Conservation (phyloP, 176 grass and related monocot genomes). For the Phoenix dactylifera region DNA sequence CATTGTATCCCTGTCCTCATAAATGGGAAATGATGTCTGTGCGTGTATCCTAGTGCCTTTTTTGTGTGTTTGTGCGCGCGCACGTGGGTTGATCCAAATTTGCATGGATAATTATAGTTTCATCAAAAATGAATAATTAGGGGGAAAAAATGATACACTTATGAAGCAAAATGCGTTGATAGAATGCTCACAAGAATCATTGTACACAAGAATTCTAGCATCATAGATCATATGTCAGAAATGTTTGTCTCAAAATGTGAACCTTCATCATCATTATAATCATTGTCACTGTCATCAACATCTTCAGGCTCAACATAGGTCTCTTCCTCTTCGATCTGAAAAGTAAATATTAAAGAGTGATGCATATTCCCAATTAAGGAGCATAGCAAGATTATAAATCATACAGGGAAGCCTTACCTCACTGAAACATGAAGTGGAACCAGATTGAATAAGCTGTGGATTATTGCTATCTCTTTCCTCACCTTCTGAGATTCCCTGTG, state of each 20-base stretch:
- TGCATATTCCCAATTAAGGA: not conserved
- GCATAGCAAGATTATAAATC: not conserved
- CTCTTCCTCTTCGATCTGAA: slow-evolving; percentile 35
- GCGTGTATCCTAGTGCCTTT: too few species aligned
- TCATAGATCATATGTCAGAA: too few species aligned
- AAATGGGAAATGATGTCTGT: too few species aligned
- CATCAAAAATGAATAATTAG: too few species aligned
- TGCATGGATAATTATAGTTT: too few species aligned
- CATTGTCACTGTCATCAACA: slow-evolving; percentile 12
- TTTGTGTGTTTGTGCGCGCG: too few species aligned
- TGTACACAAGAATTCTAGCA: too few species aligned
- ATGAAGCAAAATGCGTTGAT: too few species aligned
- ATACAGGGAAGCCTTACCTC: slow-evolving; percentile 24
- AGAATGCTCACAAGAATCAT: too few species aligned
- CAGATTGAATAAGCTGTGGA: not conserved
- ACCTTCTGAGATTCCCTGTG: slow-evolving; percentile 57
- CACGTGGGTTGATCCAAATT: too few species aligned
- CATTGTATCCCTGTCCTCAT: too few species aligned
- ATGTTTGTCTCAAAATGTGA: not conserved
- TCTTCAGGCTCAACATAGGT: slow-evolving; percentile 51
- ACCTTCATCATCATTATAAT: slow-evolving; percentile 14
- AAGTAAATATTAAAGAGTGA: slow-evolving; percentile 5
- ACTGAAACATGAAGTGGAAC: slow-evolving; percentile 13
- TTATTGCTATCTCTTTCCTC: slow-evolving; percentile 22
- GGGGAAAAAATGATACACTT: too few species aligned